These are phyloP conservation scores for Claviceps sorghi DNA, from an alignment of 2,329 filamentous ascomycete species.

Conservation along the genomic window DNA sequence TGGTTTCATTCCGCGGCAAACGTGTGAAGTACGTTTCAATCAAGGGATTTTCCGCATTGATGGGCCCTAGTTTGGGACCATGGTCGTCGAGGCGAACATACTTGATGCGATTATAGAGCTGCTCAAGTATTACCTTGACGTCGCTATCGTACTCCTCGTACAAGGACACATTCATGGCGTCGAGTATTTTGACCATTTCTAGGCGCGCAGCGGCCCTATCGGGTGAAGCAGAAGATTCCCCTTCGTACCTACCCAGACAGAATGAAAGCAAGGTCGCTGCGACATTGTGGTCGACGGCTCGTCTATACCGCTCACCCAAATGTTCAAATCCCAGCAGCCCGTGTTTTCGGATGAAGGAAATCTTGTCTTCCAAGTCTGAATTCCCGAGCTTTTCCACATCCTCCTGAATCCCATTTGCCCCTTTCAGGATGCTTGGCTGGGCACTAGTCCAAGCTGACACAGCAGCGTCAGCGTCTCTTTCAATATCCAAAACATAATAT, in stretches of 20 bases:
- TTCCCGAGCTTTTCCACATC: conserved; percentile 32
- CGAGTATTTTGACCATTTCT: conserved; percentile 50
- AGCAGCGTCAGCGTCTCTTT: conserved; percentile 53
- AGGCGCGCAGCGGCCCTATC: conserved; percentile 36
- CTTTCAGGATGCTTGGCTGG: conserved; percentile 38
- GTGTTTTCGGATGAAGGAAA: conserved; percentile 50
- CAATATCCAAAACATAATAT: conserved; percentile 74
- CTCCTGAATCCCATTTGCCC: conserved; percentile 18
- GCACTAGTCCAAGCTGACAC: conserved; percentile 58
- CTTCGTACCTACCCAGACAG: conserved; percentile 46
- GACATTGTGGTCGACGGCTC: conserved; percentile 53
- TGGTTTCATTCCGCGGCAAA: conserved; percentile 63
- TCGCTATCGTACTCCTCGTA: conserved; percentile 89
- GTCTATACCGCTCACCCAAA: conserved; percentile 66
- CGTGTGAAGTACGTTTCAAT: conserved; percentile 94
- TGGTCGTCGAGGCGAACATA: conserved; percentile 88
- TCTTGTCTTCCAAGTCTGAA: conserved; percentile 33
- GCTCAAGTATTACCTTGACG: conserved; percentile 67
- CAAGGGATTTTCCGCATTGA: conserved; percentile 62
- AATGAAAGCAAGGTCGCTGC: conserved; percentile 41
- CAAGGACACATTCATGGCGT: conserved; percentile 73
- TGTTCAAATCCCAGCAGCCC: conserved; percentile 57
- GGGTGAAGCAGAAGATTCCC: conserved; percentile 25
- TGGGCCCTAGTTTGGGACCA: conserved; percentile 71
- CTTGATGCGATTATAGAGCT: conserved; percentile 87